Base-by-base conservation (phyloP, 192 early-diverging fungal genomes). In the Mortierella hygrophila region DNA sequence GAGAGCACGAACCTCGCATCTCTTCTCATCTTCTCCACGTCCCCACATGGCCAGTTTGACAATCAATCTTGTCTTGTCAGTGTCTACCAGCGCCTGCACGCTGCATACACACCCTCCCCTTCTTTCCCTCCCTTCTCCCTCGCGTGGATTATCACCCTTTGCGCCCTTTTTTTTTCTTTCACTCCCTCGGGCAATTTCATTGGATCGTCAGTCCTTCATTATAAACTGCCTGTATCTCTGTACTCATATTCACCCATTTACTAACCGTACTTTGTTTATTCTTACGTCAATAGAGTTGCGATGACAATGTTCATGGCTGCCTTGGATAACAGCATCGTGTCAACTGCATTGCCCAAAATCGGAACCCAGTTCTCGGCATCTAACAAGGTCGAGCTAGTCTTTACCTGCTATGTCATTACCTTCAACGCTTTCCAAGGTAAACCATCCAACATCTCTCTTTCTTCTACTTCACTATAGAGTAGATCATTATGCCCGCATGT, bases 311-410 rank as follows among this genome's bases (percentile, higher is more conserved):
- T 94, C 47, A 88, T 94, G 78, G 90, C 91, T 18, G 89, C 91
- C 1, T 75, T 93, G 6, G 93, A 94, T 85, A 90, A 89, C 69
- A 93, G 92, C 16, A 94, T 95, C 37, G 92, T 95, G 41, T 85
- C 91, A 11, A 93, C 91, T 5, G 90, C 92, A 73, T 88, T 95
- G 70, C 93, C 93, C 1, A 89, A 54, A 18, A 95, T 95, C 44
- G 88, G 84, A 57, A 81, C 84, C 13, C 71, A 86, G 21, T 86
- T 86, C 49, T 42, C 21, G 44, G 75, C 79, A 35, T 86, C 84
- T 54, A 81, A 86, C 57, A 77, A 86, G 44, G 79, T 81, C 13
- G 84, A 86, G 32, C 76, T 86, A 41, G 84, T 86, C 47, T 81
- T 86, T 78, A 86, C 84, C n/a, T 86, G 84, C 42, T 86, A 86